Conservation (phyloP, 495 filamentous ascomycete species). For the Podospora didyma region DNA sequence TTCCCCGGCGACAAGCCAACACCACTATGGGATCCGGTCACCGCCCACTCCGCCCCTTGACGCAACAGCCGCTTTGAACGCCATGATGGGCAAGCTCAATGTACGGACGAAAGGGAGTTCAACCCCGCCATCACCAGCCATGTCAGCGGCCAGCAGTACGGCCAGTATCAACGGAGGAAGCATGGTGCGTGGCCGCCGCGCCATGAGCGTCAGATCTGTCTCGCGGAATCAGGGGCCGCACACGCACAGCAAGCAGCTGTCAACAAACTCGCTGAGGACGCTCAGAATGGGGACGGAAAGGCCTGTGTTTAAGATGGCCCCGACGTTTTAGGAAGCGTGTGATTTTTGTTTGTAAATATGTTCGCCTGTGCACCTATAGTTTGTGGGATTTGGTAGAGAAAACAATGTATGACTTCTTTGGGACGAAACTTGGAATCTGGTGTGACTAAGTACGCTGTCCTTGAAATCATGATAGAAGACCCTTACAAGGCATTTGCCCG, state of each 20-base stretch:
- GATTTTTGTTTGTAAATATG: neutral
- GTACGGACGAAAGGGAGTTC: constrained; percentile 16
- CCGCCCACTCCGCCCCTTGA: constrained; percentile 20
- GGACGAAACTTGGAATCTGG: too few species aligned
- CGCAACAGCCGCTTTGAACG: constrained; percentile 14
- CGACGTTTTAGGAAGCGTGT: neutral
- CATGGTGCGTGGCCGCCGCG: neutral
- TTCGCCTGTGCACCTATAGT: too few species aligned
- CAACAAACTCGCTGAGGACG: constrained; percentile 23
- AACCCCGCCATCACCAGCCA: constrained; percentile 16
- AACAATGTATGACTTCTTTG: too few species aligned
- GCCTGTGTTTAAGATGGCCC: constrained; percentile 1
- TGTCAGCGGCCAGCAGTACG: constrained; percentile 5
- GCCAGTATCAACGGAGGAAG: neutral
- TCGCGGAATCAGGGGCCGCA: constrained; percentile 2
- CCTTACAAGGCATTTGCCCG: too few species aligned
- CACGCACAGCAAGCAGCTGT: constrained; percentile 1
- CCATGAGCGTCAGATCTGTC: constrained; percentile 18
- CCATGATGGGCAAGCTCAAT: constrained; percentile 29
- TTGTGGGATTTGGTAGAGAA: too few species aligned
- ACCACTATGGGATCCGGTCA: constrained; percentile 1
- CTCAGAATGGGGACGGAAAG: constrained; percentile 16
- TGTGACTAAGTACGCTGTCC: too few species aligned
- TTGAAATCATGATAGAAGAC: too few species aligned
- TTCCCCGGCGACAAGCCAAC: neutral